Base-by-base conservation (phyloP, 2,329 filamentous ascomycete genomes). In the Nothomitra cinnamomea region DNA sequence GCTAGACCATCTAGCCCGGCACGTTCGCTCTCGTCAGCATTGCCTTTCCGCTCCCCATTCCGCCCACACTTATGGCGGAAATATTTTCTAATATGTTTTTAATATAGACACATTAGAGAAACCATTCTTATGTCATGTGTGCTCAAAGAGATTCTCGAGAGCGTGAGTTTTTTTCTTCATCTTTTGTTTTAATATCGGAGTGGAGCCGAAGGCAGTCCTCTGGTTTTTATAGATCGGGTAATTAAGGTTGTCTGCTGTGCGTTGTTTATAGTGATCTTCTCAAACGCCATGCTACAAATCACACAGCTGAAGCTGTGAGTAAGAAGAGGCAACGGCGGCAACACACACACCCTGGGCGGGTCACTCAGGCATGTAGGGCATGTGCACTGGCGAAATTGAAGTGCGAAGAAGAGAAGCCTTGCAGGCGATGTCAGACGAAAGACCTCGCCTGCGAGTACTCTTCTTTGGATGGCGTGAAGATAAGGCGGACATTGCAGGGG, bases 341-440 rank as follows among this genome's bases (percentile, higher is more conserved):
- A 32, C 28, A 32, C 19, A 53, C 42, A 17, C 54, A 54, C 35
- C 52, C 25, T 45, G 61, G 61, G 10, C 64, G 70, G 5, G 70
- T 72, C 2, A 70, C 67, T 3, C 72, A 75, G 60, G 74, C 74
- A 1, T 77, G 74, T 56, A 72, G 72, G 55, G 66, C 70, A 3
- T 76, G 74, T 56, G 73, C 74, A 21, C 66, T 68, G 21, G 69
- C 72, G 2, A 74, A 77, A 58, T 63, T 77, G 19, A 72, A 73
- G 59, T 77, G 74, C 56, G 72, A 76, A 56, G 73, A 77, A 57
- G 67, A 71, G 47, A 76, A 76, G 62, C 74, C 74, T 6, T 77
- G 74, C 59, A 71, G 66, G 56, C 65, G 74, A 47, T 77, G 74
- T 61, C 67, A 64, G 41, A 72, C 72, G 58, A 74, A 72, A 57